These are phyloP conservation scores for Eimeria necatrix DNA, from an alignment of 169 alveolate species.

Conservation along the genomic window DNA sequence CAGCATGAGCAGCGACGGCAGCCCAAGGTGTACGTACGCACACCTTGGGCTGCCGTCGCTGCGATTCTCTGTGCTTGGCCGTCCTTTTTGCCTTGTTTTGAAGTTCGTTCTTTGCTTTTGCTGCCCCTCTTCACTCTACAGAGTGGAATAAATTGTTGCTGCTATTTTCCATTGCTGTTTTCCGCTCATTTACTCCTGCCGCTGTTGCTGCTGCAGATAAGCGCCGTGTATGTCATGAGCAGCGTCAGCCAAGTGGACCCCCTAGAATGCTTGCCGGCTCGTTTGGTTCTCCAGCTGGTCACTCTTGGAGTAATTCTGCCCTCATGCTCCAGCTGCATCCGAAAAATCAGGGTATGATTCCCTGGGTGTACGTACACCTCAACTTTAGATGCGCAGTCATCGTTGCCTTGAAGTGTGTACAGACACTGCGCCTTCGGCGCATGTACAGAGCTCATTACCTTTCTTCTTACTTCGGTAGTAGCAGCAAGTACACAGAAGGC, in stretches of 20 bases:
- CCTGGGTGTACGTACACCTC: background rate
- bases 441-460: too few species aligned
- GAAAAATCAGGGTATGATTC: slow-evolving; percentile 34
- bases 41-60: background rate
- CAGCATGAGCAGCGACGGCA: too few species aligned
- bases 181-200: background rate
- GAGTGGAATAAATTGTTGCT: background rate
- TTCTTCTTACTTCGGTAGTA: background rate
- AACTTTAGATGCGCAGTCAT: background rate
- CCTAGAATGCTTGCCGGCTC: slow-evolving; percentile 28
- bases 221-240: slow-evolving; percentile 48
- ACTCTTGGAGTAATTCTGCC: background rate
- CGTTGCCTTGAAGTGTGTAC: too few species aligned
- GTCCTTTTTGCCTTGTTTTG: background rate
- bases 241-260: slow-evolving; percentile 48
- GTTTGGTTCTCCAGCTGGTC: slow-evolving; percentile 5
- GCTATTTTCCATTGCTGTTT: background rate
- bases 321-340: background rate
- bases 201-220: slow-evolving; percentile 19
- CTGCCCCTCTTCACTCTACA: background rate
- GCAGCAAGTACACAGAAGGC: background rate
- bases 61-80: background rate
- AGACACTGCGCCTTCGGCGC: background rate
- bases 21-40: too few species aligned
- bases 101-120: background rate